Evolutionary conservation across 306 rosid species (phyloP).

Genomic region (Dalbergia cultrata): DNA sequence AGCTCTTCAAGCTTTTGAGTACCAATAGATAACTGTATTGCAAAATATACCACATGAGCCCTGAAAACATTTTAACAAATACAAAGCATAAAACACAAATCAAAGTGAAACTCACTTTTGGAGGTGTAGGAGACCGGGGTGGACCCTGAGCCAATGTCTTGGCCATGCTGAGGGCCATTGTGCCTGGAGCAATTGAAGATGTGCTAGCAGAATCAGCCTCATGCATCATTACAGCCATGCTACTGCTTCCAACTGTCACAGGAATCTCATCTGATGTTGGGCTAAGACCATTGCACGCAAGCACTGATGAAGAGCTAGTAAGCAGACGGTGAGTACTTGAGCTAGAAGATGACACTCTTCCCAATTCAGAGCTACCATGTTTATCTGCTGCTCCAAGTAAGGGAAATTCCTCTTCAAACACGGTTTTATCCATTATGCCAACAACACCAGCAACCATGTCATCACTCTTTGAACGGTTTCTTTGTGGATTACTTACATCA

Average conservation of each 20-base stretch:
- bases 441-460: slow-evolving; percentile 22
- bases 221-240: slow-evolving; percentile 9
- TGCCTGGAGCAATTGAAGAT: slow-evolving; percentile 35
- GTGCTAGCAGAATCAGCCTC: slow-evolving; percentile 33
- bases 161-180: slow-evolving; percentile 45
- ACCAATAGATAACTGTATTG: slow-evolving; percentile 37
- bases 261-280: slow-evolving; percentile 36
- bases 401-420: slow-evolving; percentile 43
- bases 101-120: slow-evolving; percentile 48
- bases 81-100: neutral
- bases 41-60: slow-evolving; percentile 36
- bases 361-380: slow-evolving; percentile 6
- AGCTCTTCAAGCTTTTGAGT: slow-evolving; percentile 50
- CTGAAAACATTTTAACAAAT: slow-evolving; percentile 13
- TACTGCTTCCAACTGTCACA: slow-evolving; percentile 37
- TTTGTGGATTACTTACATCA: slow-evolving; percentile 28
- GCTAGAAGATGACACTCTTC: slow-evolving; percentile 37
- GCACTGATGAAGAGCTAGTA: neutral
- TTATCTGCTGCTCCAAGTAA: slow-evolving; percentile 37
- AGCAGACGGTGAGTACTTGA: neutral
- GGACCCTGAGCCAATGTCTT: slow-evolving; percentile 50
- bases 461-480: neutral
- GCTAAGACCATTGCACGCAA: slow-evolving; percentile 21
- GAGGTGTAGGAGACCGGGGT: slow-evolving; percentile 27
- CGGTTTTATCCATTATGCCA: slow-evolving; percentile 11